Evolutionary conservation across 345 rosid genomes (phyloP).

Genomic region (Gossypium australe): DNA sequence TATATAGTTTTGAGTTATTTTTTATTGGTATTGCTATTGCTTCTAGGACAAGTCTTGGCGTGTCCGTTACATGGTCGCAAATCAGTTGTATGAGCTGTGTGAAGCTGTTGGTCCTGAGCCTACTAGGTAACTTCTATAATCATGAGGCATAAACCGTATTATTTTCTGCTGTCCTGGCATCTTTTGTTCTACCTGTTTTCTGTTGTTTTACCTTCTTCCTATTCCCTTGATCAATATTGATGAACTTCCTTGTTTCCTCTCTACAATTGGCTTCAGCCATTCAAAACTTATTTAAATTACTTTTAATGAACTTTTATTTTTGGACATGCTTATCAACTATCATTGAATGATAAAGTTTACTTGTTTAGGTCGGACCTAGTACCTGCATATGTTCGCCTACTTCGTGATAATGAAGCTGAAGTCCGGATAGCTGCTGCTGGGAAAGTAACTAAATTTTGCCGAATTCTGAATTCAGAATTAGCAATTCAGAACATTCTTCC

Average conservation of each 20-base stretch:
- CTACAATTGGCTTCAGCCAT: neutral
- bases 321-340: neutral
- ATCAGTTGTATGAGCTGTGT: constrained; percentile 75
- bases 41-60: constrained; percentile 86
- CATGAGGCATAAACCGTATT: neutral
- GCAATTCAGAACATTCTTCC: constrained; percentile 60
- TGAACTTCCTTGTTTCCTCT: neutral
- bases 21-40: constrained; percentile 2
- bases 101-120: constrained; percentile 88
- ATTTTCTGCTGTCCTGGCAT: neutral
- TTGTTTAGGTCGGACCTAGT: constrained; percentile 44
- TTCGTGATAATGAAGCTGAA: constrained; percentile 68
- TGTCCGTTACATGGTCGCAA: constrained; percentile 83
- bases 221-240: neutral
- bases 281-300: neutral
- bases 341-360: neutral
- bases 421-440: constrained; percentile 64
- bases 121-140: constrained; percentile 42
- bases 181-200: neutral
- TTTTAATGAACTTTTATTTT: neutral
- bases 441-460: constrained; percentile 53
- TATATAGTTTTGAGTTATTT: neutral
- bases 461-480: constrained; percentile 53
- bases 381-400: constrained; percentile 57
- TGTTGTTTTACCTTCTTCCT: neutral